A percentile compares a stretch with the other conserved stretches of the same genome.
phyloP scores from a whole-genome alignment of 306 rosid genomes.

The Cucurbita maxima region DNA sequence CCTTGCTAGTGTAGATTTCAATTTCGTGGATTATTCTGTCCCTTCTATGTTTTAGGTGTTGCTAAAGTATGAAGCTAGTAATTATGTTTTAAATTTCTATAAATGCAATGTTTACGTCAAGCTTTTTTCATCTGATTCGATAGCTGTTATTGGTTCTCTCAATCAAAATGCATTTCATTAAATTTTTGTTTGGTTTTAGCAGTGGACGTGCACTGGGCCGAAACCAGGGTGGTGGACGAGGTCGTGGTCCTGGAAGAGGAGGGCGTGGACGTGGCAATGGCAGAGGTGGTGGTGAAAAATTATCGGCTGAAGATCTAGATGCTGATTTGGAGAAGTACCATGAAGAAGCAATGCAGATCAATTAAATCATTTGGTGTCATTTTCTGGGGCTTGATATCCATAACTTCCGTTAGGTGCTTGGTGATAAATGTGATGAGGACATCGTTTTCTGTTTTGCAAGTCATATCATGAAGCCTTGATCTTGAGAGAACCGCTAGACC shows the following conservation, averaged over 20 bases:
- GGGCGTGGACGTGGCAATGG: conserved; percentile 34
- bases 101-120: neutral
- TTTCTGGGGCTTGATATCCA: conserved; percentile 12
- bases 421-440: neutral
- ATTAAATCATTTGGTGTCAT: conserved; percentile 33
- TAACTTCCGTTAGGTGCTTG: neutral
- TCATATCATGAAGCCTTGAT: conserved; percentile 1
- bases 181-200: conserved; percentile 12
- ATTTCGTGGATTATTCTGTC: neutral
- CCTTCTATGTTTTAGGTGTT: neutral
- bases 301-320: conserved; percentile 90
- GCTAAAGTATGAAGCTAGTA: neutral
- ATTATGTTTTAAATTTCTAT: neutral
- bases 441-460: neutral
- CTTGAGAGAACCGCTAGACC: conserved; percentile 2
- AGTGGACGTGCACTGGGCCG: conserved; percentile 56
- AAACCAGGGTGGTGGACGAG: conserved; percentile 40
- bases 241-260: conserved; percentile 27
- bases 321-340: conserved; percentile 95
- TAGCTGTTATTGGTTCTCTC: neutral
- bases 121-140: neutral
- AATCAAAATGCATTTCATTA: neutral
- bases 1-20: neutral
- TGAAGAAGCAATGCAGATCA: conserved; percentile 63
- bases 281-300: conserved; percentile 50